Percentiles rank a stretch among this genome's conserved stretches.
Evolutionary conservation across 441 rosid species (phyloP).

Genomic region (Corymbia calophylla): DNA sequence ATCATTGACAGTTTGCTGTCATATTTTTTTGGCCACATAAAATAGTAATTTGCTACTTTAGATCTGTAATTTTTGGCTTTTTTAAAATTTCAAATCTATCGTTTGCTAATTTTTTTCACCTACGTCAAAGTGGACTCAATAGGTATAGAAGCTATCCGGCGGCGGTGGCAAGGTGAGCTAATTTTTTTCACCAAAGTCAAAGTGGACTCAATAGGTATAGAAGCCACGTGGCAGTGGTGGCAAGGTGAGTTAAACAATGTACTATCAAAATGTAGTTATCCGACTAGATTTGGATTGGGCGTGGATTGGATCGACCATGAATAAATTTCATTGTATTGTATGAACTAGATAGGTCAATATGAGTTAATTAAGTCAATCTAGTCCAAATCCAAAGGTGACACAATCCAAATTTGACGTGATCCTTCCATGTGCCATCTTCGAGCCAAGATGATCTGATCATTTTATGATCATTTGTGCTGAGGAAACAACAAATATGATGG

Average conservation of each 20-base stretch:
- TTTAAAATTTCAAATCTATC: too few species aligned
- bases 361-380: not conserved
- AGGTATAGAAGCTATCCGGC: too few species aligned
- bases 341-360: too few species aligned
- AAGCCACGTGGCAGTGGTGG: too few species aligned
- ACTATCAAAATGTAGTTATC: not conserved
- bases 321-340: not conserved
- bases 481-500: not conserved
- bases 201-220: too few species aligned
- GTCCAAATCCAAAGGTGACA: not conserved
- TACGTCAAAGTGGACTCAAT: not conserved
- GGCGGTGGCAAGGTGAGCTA: accelerated
- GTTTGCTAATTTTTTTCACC: not conserved
- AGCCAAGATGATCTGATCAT: accelerated
- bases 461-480: not conserved
- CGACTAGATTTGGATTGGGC: not conserved
- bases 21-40: not conserved
- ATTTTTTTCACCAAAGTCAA: not conserved
- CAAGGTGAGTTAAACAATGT: not conserved
- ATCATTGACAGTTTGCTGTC: not conserved
- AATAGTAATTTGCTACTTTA: not conserved
- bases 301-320: accelerated
- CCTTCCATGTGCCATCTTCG: not conserved
- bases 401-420: not conserved
- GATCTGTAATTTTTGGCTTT: not conserved